Evolutionary conservation across 2,329 filamentous ascomycete species (phyloP), one percentile per base, ranked within the genome.

Genomic region (Trichothecium sympodiale): DNA sequence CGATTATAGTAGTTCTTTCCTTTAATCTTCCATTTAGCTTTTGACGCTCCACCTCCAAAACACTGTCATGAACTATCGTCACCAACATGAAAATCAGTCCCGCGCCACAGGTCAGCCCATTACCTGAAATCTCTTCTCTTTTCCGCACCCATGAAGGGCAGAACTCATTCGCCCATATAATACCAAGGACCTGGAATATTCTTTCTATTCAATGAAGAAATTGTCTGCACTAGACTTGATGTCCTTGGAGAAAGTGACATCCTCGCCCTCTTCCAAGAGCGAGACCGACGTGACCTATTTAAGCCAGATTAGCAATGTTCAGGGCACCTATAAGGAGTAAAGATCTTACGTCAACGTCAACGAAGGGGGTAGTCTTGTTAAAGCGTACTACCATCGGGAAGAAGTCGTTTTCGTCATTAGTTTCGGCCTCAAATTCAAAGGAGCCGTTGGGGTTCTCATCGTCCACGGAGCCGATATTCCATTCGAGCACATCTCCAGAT

Each of bases 371-470:
- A 29, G 77, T 73, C 71, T 94, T 95, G 43, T 76, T 80, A 62
- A 98, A 98, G 37, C 79, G 74, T 41, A 96, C 79, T 36, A 75
- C 81, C 88, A 98, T 96, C 1, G 91, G 91, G 77, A 98, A 98
- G 66, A 96, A 96, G 49, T 95, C 88, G 38, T 85, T 80, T 55
- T 96, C 91, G 46, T 88, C 84, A 37, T 78, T 75, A 9, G 84
- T 84, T 56, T 84, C 78, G 2, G 87, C 86, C 60, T 96, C 91
- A 46, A 98, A 96, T 57, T 98, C 91, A 52, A 98, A 96, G 32
- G 83, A 81, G 14, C 91, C 91, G 29, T 69, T 87, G 14, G 79
- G 64, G 55, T 91, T 94, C 39, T 80, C 80, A 34, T 86, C 80
- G 50, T 88, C 83, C 29, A 96, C 79, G 4, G 77, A 74, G 41